Evolutionary conservation across 2,329 filamentous ascomycete genomes (phyloP), one percentile per base, ranked within the genome.

Genomic region (Ophiosphaerella korrae): DNA sequence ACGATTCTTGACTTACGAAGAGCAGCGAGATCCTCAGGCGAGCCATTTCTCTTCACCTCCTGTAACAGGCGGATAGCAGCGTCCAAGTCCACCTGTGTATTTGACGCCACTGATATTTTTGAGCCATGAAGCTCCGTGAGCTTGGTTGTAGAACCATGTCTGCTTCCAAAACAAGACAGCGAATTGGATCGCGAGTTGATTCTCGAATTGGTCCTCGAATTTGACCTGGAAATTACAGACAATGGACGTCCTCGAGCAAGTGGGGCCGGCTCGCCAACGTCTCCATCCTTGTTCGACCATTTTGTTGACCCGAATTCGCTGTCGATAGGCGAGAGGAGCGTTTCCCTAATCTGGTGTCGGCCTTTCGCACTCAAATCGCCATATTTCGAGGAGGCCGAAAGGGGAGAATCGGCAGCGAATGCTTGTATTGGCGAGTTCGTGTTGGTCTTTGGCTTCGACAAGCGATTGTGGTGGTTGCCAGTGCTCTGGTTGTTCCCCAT

Each of bases 11-110:
- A 66, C 69, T 59, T 66, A 74, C 71, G 69, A 31, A 76, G 58
- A 34, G 78, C 76, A 21, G 76, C 77, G 29, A 80, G 66, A 48
- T 80, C 77, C 45, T 80, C 77, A 1, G 77, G 77, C 5, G 76
- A 74, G 1, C 76, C 78, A 37, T 69, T 78, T 62, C 76, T 79
- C 62, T 76, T 77, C 50, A 80, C 67, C 59, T 80, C 74, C 48
- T 80, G 74, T 52, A 80, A 55, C 32, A 81, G 65, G 24, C 66
- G 67, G 34, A 80, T 76, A 5, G 78, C 77, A 9, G 75, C 71
- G 34, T 75, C 74, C 32, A 80, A 52, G 51, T 81, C 78, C 34
- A 78, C 69, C 14, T 68, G 62, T 35, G 67, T 62, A 23, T 62
- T 66, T 3, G 69, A 67, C 14, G 55, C 58, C 23, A 71, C 53